phyloP scores from a whole-genome alignment of 148 eudicot species.

The Chenopodium suecicum region DNA sequence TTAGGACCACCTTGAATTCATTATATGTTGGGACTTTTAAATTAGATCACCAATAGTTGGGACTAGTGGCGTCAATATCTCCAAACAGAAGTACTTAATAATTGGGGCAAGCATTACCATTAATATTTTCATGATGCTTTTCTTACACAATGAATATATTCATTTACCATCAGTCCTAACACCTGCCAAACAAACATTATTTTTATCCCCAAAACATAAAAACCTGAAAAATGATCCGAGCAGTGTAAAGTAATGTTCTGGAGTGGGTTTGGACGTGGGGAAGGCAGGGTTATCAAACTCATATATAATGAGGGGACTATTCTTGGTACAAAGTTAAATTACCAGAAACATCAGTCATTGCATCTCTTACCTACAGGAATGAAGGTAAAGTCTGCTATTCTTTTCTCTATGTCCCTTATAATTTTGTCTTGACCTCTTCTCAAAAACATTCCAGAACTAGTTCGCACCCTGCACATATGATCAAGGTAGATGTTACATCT shows the following conservation, averaged over 20 bases:
- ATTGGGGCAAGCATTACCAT: no score
- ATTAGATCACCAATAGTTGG: no score
- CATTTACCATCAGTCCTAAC: no score
- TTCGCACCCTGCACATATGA: slow-evolving; percentile 68
- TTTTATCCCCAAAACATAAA: neutral
- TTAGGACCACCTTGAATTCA: no score
- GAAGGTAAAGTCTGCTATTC: slow-evolving; percentile 80
- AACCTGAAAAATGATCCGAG: neutral
- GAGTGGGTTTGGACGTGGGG: no score
- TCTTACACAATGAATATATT: no score
- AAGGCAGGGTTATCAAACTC: no score
- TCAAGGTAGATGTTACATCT: neutral
- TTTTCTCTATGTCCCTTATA: slow-evolving; percentile 68
- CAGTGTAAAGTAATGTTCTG: neutral
- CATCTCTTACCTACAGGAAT: slow-evolving; percentile 77
- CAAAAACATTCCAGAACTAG: slow-evolving; percentile 92
- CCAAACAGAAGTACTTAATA: no score
- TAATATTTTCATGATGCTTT: no score
- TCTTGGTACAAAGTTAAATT: neutral
- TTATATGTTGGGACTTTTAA: no score
- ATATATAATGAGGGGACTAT: slow-evolving; percentile 1
- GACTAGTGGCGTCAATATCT: no score
- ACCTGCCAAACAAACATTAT: no score
- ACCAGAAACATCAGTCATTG: neutral
- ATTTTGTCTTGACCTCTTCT: slow-evolving; percentile 76